These are phyloP conservation scores for Pythium aphanidermatum DNA, from an alignment of 352 stramenopile species.

Conservation along the genomic window DNA sequence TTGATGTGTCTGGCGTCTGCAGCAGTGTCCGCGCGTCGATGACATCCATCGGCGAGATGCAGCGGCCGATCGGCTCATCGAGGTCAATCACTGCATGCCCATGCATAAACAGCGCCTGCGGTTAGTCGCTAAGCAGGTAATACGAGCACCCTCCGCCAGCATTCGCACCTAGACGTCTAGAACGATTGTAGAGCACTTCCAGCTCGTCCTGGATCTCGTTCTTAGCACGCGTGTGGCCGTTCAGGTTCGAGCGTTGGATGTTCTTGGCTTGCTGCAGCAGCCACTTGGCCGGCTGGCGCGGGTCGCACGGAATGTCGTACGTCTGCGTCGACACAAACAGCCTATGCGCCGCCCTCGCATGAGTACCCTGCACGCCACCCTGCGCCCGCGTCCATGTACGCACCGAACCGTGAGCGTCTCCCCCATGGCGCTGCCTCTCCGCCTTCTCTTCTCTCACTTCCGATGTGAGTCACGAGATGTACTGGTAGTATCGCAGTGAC, in stretches of 20 bases:
- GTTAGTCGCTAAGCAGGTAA: no score
- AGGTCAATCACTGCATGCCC: conserved; percentile 50
- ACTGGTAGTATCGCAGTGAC: background rate
- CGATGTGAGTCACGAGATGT: background rate
- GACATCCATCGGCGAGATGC: conserved; percentile 68
- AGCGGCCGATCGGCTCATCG: conserved; percentile 52
- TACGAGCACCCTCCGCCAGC: no score
- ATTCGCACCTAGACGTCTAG: conserved; percentile 30
- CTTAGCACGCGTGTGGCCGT: conserved; percentile 13
- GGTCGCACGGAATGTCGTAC: conserved; percentile 80
- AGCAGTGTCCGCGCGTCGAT: conserved; percentile 65
- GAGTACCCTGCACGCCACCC: background rate
- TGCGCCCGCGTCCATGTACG: no score
- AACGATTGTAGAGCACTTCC: conserved; percentile 79
- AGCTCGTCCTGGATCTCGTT: conserved; percentile 43
- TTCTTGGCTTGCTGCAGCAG: conserved; percentile 72
- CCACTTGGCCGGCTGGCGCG: conserved; percentile 60
- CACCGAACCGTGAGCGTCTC: conserved; percentile 52
- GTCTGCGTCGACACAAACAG: conserved; percentile 76
- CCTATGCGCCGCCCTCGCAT: conserved; percentile 17
- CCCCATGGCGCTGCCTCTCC: background rate
- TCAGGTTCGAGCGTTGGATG: conserved; percentile 57
- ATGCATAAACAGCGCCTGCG: background rate
- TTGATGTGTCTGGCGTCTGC: conserved; percentile 59
- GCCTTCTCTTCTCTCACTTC: background rate